Evolutionary conservation across 1,139 yeast species (phyloP).

Genomic region (Saccharomyces hybrid): DNA sequence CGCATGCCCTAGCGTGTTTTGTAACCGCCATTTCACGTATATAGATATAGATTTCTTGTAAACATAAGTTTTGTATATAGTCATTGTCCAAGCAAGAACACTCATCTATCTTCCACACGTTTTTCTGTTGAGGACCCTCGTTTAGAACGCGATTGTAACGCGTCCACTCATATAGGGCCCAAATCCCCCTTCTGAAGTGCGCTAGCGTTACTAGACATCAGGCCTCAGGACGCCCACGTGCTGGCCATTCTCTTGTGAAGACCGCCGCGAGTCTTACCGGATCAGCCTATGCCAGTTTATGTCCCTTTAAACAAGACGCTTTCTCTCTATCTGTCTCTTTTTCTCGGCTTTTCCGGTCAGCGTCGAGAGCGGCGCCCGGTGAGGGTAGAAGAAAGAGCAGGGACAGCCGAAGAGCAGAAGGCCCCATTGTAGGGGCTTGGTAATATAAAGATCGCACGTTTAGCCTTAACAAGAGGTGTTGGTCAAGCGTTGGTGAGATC

Average conservation of each 20-base stretch:
- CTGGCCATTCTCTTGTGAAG: background rate
- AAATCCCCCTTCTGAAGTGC: too few relatives aligned
- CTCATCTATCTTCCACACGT: background rate
- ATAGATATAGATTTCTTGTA: background rate
- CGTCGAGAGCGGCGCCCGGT: background rate
- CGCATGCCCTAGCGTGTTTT: background rate
- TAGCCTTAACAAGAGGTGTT: background rate
- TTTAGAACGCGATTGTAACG: background rate
- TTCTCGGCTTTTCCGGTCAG: background rate
- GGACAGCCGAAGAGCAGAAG: background rate
- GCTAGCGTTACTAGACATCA: too few relatives aligned
- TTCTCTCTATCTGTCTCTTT: background rate
- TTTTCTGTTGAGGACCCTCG: background rate
- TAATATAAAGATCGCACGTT: background rate
- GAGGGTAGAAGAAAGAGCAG: background rate
- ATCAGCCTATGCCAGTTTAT: too few relatives aligned
- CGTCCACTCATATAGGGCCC: too few relatives aligned
- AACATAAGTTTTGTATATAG: background rate
- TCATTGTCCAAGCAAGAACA: background rate
- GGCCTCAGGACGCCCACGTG: background rate
- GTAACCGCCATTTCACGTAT: background rate
- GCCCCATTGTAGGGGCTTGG: background rate
- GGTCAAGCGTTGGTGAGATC: background rate
- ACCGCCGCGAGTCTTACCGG: too few relatives aligned
- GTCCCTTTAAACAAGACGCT: background rate